Base-by-base conservation (phyloP, 2,329 filamentous ascomycete genomes). In the Arthrobotrys pseudoclavata region DNA sequence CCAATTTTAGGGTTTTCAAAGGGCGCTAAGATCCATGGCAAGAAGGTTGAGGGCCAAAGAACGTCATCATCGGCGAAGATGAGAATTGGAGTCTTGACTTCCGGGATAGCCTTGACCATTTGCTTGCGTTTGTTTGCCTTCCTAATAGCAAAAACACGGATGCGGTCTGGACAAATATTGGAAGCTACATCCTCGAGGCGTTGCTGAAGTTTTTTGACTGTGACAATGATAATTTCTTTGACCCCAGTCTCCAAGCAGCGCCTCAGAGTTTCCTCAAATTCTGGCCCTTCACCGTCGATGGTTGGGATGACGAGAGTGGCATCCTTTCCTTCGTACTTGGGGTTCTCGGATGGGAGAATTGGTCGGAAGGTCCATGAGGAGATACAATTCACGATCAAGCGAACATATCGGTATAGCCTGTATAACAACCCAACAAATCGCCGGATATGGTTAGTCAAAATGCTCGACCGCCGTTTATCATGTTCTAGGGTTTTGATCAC, bases 61-160 rank as follows among this genome's bases (percentile, higher is more conserved):
- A 98, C 95, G 83, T 98, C 95, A 84, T 98, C 95, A 83, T 98
- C 95, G 26, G 94, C 94, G 86, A 98, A 93, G 81, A 98, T 89
- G 42, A 93, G 97, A 82, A 98, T 94, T 63, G 88, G 86, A 0
- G 95, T 97, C 80, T 86, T 87, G 72, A 97, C 93, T 80, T 93
- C 89, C 20, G 94, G 94, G 57, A 98, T 92, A 2, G 94, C 95
- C 83, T 93, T 89, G 84, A 93, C 96, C 83, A 98, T 94, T 84
- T 98, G 95, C 20, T 95, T 89, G 69, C 95, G 91, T 86, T 98
- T 98, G 86, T 98, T 98, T 81, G 95, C 94, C 83, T 97, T 94
- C 77, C 88, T 87, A 31, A 94, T 92, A 79, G 89, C 91, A 80
- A 95, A 87, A 50, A 97, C 90, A 69, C 89, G 88, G 80, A 97